Conservation (phyloP, 192 early-diverging fungal genomes). For the Linnemannia hyalina region DNA sequence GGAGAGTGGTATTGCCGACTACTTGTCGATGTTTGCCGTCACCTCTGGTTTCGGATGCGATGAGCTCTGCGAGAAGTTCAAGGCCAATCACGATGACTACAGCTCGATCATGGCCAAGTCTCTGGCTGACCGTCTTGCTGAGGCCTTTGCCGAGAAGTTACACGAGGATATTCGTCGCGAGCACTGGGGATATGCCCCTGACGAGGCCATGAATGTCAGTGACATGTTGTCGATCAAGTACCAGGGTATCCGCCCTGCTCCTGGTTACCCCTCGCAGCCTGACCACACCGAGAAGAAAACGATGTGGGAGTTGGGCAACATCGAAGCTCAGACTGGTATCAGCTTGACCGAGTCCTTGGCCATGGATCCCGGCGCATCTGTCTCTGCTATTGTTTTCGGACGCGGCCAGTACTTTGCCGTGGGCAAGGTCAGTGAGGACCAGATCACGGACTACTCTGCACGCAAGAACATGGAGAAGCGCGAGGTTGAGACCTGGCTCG, state of each 20-base stretch:
- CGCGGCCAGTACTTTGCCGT: slow-evolving; percentile 90
- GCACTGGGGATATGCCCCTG: slow-evolving; percentile 89
- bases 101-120: slow-evolving; percentile 95
- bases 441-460: slow-evolving; percentile 68
- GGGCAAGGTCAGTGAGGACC: slow-evolving; percentile 94
- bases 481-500: slow-evolving; percentile 59
- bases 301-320: slow-evolving; percentile 92
- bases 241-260: slow-evolving; percentile 95
- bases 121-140: slow-evolving; percentile 93
- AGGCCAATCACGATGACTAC: slow-evolving; percentile 90
- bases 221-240: slow-evolving; percentile 94
- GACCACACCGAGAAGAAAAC: slow-evolving; percentile 95
- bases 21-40: slow-evolving; percentile 93
- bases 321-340: slow-evolving; percentile 85
- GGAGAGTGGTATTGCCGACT: slow-evolving; percentile 79
- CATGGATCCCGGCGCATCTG: slow-evolving; percentile 93
- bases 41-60: slow-evolving; percentile 93
- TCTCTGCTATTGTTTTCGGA: slow-evolving; percentile 75
- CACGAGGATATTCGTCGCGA: slow-evolving; percentile 91
- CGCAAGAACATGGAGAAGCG: slow-evolving; percentile 50
- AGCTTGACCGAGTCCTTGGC: slow-evolving; percentile 92
- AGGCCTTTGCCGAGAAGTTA: slow-evolving; percentile 91
- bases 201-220: slow-evolving; percentile 81
- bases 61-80: slow-evolving; percentile 85
- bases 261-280: slow-evolving; percentile 95